Percentiles rank a stretch among this genome's conserved stretches.
Conservation (phyloP, 768 basidiomycete species). For the Wakefieldia striispora region DNA sequence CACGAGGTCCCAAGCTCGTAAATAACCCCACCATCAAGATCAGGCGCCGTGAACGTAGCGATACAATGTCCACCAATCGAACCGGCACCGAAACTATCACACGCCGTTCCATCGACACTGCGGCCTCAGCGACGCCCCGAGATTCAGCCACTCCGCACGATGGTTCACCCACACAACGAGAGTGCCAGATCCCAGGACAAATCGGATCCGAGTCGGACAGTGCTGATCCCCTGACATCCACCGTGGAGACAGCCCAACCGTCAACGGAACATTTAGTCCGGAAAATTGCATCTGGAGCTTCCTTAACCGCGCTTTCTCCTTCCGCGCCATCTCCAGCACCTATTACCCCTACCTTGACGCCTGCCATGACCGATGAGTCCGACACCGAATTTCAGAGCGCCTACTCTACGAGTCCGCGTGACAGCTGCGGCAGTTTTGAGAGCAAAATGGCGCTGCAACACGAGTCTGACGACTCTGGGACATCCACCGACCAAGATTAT, state of each 20-base stretch:
- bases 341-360: constrained; percentile 36
- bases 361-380: constrained; percentile 58
- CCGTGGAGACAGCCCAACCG: constrained; percentile 29
- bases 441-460: constrained; percentile 22
- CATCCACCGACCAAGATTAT: constrained; percentile 31
- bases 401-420: constrained; percentile 72
- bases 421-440: constrained; percentile 54
- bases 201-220: constrained; percentile 36
- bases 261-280: constrained; percentile 22
- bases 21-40: constrained; percentile 35
- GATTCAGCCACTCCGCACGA: constrained; percentile 23
- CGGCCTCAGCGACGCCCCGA: constrained; percentile 28
- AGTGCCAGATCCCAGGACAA: constrained; percentile 39
- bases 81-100: constrained; percentile 37
- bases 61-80: constrained; percentile 62
- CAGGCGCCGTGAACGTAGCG: constrained; percentile 50
- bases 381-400: constrained; percentile 89
- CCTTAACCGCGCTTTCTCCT: constrained; percentile 26
- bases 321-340: constrained; percentile 25
- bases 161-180: constrained; percentile 28
- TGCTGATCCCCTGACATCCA: constrained; percentile 24
- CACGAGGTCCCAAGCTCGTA: constrained; percentile 33
- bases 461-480: constrained; percentile 31
- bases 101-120: constrained; percentile 24
- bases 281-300: constrained; percentile 35